phyloP scores from a whole-genome alignment of 2,329 filamentous ascomycete species.

The Colletotrichum ledebouriae region DNA sequence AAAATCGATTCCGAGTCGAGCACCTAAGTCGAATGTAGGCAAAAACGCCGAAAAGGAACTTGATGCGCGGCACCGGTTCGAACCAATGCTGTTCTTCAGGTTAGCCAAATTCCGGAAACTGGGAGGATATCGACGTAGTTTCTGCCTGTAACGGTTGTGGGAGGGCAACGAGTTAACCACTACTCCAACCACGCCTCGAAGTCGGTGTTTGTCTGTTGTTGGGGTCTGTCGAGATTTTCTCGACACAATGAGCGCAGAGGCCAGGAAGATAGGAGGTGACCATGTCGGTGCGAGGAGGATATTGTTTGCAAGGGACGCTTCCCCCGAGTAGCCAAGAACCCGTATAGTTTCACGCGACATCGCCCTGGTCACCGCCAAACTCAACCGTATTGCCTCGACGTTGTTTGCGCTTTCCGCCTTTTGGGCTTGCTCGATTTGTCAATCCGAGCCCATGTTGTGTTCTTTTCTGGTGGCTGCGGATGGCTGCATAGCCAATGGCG shows the following conservation, averaged over 20 bases:
- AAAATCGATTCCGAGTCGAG: too few species aligned
- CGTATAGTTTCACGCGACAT: not conserved
- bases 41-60: not conserved
- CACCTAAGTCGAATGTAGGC: too few species aligned
- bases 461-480: too few species aligned
- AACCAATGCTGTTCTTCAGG: constrained; percentile 28
- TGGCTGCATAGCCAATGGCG: too few species aligned
- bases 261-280: not conserved
- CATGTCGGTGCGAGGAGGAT: not conserved
- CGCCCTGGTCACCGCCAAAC: not conserved
- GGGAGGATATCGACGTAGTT: constrained; percentile 30
- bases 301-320: constrained; percentile 1
- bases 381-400: not conserved
- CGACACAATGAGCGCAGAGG: not conserved
- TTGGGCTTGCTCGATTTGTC: too few species aligned
- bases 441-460: too few species aligned
- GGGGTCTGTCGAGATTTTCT: not conserved
- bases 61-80: constrained; percentile 40
- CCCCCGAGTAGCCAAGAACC: constrained; percentile 2
- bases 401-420: not conserved
- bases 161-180: constrained; percentile 42
- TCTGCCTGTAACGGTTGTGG: constrained; percentile 29
- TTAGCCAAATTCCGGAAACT: constrained; percentile 3
- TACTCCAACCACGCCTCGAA: constrained; percentile 34
- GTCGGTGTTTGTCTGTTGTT: constrained; percentile 8